Evolutionary conservation across 192 early-diverging fungal genomes (phyloP).

Genomic region (Phlyctochytrium planicorne): DNA sequence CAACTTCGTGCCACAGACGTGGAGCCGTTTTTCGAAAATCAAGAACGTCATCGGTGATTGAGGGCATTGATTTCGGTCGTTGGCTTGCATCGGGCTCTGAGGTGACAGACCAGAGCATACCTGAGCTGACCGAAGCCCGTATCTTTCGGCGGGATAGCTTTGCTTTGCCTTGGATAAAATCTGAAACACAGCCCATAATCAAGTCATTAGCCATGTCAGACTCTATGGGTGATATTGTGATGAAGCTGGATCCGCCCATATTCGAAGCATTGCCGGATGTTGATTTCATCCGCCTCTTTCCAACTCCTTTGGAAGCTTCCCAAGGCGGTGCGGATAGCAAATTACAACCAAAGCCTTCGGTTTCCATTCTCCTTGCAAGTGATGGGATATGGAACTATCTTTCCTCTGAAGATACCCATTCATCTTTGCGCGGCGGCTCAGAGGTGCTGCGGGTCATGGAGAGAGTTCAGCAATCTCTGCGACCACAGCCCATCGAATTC

Average conservation of each 20-base stretch:
- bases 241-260: conserved; percentile 22
- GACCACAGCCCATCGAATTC: no score
- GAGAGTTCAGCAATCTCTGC: no score
- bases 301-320: not conserved
- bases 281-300: conserved; percentile 5
- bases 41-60: not conserved
- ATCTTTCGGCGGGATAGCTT: conserved; percentile 18
- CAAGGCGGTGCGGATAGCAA: no score
- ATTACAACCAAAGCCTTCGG: no score
- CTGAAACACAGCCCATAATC: not conserved
- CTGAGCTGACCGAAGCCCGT: conserved; percentile 14
- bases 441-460: no score
- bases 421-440: not conserved
- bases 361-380: not conserved
- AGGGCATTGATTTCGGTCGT: conserved; percentile 1
- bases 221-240: conserved; percentile 26
- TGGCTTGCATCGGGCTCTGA: no score
- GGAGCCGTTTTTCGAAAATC: conserved; percentile 15
- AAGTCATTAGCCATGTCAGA: conserved; percentile 20
- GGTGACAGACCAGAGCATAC: no score
- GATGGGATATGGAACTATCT: not conserved
- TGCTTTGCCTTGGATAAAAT: conserved; percentile 14
- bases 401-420: not conserved
- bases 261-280: conserved; percentile 22
- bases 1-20: not conserved